A percentile compares a stretch with the other conserved stretches of the same genome.
These are phyloP conservation scores for Debaryomyces subglobosus DNA, from an alignment of 1,139 yeast genomes.

Conservation along the genomic window DNA sequence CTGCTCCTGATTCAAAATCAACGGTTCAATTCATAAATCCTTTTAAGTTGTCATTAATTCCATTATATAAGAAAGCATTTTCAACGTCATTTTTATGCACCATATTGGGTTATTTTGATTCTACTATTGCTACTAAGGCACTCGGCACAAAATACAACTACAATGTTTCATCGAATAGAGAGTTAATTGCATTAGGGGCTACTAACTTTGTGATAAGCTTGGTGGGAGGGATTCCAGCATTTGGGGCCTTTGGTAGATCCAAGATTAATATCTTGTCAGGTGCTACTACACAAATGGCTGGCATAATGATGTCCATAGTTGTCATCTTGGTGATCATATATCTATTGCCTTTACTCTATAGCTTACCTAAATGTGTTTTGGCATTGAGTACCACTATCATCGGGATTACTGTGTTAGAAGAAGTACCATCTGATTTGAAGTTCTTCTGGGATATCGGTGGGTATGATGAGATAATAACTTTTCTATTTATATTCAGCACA, in stretches of 20 bases:
- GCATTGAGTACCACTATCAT: constrained; percentile 39
- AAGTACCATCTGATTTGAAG: constrained; percentile 32
- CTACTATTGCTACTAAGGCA: constrained; percentile 37
- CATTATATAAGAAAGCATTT: constrained; percentile 27
- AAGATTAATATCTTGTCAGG: constrained; percentile 38
- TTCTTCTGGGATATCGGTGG: constrained; percentile 36
- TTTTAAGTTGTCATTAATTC: constrained; percentile 19
- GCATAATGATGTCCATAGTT: constrained; percentile 29
- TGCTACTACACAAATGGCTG: constrained; percentile 37
- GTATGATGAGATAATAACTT: constrained; percentile 33
- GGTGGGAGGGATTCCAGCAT: constrained; percentile 37
- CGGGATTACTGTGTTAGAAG: constrained; percentile 39
- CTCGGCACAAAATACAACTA: constrained; percentile 35
- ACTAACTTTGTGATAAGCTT: constrained; percentile 31
- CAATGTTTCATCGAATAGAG: constrained; percentile 35
- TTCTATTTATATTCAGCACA: constrained; percentile 25
- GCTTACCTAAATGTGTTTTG: constrained; percentile 37
- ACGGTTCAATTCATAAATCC: constrained; percentile 26
- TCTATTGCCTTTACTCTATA: constrained; percentile 29
- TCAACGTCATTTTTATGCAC: constrained; percentile 35
- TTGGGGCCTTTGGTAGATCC: constrained; percentile 42
- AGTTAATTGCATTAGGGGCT: constrained; percentile 36
- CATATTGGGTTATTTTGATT: constrained; percentile 37
- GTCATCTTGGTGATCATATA: constrained; percentile 27
- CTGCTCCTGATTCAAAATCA: constrained; percentile 9